Percentiles rank a stretch among this genome's conserved stretches.
phyloP scores from a whole-genome alignment of 768 basidiomycete species.

The Psilocybe tampanensis region DNA sequence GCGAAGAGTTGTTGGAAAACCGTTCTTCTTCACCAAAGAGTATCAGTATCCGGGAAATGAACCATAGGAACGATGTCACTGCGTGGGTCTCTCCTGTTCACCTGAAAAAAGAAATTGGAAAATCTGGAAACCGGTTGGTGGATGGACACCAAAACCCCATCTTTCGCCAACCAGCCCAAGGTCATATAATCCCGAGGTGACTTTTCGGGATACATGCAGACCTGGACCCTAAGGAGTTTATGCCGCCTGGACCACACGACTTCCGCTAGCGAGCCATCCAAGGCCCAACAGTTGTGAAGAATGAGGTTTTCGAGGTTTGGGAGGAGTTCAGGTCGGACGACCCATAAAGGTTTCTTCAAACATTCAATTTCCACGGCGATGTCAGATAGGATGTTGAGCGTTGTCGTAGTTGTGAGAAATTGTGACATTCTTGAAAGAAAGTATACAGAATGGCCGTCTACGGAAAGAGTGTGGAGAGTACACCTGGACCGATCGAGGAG shows the following conservation, averaged over 20 bases:
- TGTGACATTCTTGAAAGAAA: neutral
- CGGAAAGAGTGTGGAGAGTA: neutral
- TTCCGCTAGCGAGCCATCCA: conserved; percentile 5
- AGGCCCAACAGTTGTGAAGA: conserved; percentile 1
- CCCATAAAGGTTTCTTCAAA: neutral
- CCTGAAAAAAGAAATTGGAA: neutral
- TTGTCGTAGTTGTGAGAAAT: neutral
- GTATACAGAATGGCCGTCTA: neutral
- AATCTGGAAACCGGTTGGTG: neutral
- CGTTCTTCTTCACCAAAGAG: neutral
- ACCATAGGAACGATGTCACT: neutral
- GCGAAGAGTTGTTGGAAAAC: neutral
- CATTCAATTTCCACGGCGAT: neutral
- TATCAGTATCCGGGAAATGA: neutral
- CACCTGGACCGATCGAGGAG: conserved; percentile 10
- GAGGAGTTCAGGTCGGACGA: neutral
- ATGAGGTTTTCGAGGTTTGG: conserved; percentile 10
- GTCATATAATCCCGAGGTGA: conserved; percentile 5
- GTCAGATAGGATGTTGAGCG: neutral
- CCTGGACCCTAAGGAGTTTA: neutral
- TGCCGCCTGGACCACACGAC: conserved; percentile 8
- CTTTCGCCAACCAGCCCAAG: conserved; percentile 8
- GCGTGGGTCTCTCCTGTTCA: neutral
- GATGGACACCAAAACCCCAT: conserved; percentile 4
- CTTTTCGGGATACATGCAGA: conserved; percentile 2